A percentile compares a stretch with the other conserved stretches of the same genome.
Conservation (phyloP, 2,329 filamentous ascomycete species). For the Gaeumannomyces tritici region DNA sequence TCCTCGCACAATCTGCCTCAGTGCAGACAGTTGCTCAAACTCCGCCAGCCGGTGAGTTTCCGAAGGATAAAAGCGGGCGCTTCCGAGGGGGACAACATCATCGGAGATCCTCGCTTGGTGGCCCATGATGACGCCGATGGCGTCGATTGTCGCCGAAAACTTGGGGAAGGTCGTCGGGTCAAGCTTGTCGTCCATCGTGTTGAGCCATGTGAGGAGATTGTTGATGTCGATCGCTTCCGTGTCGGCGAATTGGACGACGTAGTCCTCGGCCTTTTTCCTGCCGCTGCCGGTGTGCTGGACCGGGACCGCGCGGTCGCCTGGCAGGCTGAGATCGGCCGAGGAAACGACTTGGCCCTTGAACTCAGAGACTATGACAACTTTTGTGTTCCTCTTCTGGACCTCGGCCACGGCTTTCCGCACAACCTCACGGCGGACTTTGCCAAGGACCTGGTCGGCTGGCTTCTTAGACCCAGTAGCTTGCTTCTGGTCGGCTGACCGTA, state of each 20-base stretch:
- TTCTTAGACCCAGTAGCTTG: conserved; percentile 27
- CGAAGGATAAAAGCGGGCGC: conserved; percentile 36
- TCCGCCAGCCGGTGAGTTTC: conserved; percentile 19
- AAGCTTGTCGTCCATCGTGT: conserved; percentile 27
- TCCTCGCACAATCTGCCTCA: conserved; percentile 31
- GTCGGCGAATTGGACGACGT: conserved; percentile 30
- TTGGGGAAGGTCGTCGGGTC: conserved; percentile 32
- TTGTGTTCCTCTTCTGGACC: conserved; percentile 24
- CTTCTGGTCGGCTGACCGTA: conserved; percentile 5
- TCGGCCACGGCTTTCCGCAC: conserved; percentile 7
- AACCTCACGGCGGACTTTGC: conserved; percentile 9
- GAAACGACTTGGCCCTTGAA: conserved; percentile 40
- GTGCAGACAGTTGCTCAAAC: conserved; percentile 15
- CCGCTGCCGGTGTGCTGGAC: conserved; percentile 25
- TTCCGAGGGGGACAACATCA: conserved; percentile 31
- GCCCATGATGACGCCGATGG: conserved; percentile 42
- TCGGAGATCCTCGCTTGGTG: conserved; percentile 26
- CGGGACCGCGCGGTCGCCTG: conserved; percentile 22
- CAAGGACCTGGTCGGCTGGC: conserved; percentile 7
- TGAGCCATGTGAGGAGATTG: conserved; percentile 33
- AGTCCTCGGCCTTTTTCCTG: conserved; percentile 18
- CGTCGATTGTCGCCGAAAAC: conserved; percentile 37
- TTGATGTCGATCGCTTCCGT: conserved; percentile 27
- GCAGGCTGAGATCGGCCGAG: conserved; percentile 24
- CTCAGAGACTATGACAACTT: conserved; percentile 15